phyloP scores from a whole-genome alignment of 768 basidiomycete species.

The Royoungia palumana region DNA sequence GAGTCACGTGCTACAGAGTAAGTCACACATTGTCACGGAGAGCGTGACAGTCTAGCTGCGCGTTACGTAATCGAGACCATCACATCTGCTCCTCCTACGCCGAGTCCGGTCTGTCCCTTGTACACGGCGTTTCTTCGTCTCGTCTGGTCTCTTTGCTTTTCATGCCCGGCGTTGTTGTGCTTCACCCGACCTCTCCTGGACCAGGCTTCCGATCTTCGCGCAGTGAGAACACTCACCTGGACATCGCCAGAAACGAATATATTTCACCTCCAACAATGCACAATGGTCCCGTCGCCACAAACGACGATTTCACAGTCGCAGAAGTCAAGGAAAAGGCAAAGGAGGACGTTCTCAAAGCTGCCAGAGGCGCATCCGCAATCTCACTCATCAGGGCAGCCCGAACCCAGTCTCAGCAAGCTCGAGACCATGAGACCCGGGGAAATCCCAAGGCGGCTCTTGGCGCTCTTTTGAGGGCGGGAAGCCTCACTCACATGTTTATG shows the following conservation, averaged over 20 bases:
- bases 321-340: constrained; percentile 50
- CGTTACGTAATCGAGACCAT: constrained; percentile 24
- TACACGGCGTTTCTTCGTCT: background rate
- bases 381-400: constrained; percentile 63
- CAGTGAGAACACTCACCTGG: constrained; percentile 17
- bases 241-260: constrained; percentile 17
- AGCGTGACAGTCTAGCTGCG: constrained; percentile 19
- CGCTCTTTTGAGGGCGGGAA: constrained; percentile 59
- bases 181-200: constrained; percentile 37
- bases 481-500: constrained; percentile 55
- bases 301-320: constrained; percentile 36
- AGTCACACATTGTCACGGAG: constrained; percentile 14
- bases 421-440: constrained; percentile 49
- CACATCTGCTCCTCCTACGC: constrained; percentile 8
- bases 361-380: constrained; percentile 56
- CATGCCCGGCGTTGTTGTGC: constrained; percentile 43
- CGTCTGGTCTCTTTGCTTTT: constrained; percentile 9
- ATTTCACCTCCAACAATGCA: constrained; percentile 33
- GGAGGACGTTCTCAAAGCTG: constrained; percentile 46
- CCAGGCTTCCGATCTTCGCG: constrained; percentile 30
- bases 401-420: constrained; percentile 51
- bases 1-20: constrained; percentile 22
- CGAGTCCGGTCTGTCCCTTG: constrained; percentile 15
- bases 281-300: constrained; percentile 31
- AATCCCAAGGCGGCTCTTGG: constrained; percentile 61